These are phyloP conservation scores for Cladosporium sp. DNA, from an alignment of 2,329 filamentous ascomycete species.

Conservation along the genomic window DNA sequence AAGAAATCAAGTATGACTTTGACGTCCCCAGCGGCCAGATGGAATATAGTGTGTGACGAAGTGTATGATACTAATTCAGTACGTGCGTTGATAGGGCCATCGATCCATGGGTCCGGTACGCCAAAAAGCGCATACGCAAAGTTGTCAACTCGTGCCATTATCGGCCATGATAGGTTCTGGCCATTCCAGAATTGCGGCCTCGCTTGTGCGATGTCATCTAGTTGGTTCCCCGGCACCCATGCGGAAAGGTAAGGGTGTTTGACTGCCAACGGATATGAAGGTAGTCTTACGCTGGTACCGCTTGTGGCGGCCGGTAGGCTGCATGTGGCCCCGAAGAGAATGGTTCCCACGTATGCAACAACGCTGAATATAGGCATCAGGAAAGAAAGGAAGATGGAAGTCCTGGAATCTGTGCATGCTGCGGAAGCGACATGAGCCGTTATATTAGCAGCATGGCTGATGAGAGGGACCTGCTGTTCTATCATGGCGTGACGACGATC, in stretches of 20 bases:
- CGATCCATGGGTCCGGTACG: slow-evolving; percentile 22
- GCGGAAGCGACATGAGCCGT: not conserved
- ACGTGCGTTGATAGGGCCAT: slow-evolving; percentile 23
- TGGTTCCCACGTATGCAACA: not conserved
- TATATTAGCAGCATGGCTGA: not conserved
- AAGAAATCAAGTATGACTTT: slow-evolving; percentile 39
- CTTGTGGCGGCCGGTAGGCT: not conserved
- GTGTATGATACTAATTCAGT: slow-evolving; percentile 33
- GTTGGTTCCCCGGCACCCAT: slow-evolving; percentile 36
- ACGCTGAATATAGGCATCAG: not conserved
- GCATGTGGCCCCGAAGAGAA: not conserved
- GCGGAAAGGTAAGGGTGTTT: slow-evolving; percentile 37
- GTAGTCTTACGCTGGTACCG: slow-evolving; percentile 12
- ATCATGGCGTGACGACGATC: slow-evolving; percentile 4
- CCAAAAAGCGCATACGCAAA: slow-evolving; percentile 37
- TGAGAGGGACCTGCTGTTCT: not conserved
- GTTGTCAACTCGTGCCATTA: slow-evolving; percentile 37
- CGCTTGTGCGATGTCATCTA: slow-evolving; percentile 29
- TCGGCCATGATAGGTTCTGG: slow-evolving; percentile 36
- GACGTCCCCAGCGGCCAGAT: slow-evolving; percentile 29
- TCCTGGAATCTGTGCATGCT: not conserved
- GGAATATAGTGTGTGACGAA: slow-evolving; percentile 36
- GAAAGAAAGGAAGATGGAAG: not conserved
- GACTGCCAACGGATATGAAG: slow-evolving; percentile 34
- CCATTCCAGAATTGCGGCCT: slow-evolving; percentile 39